A percentile compares a stretch with the other conserved stretches of the same genome.
phyloP scores from a whole-genome alignment of 2,329 filamentous ascomycete species.

The Venturia nashicola region DNA sequence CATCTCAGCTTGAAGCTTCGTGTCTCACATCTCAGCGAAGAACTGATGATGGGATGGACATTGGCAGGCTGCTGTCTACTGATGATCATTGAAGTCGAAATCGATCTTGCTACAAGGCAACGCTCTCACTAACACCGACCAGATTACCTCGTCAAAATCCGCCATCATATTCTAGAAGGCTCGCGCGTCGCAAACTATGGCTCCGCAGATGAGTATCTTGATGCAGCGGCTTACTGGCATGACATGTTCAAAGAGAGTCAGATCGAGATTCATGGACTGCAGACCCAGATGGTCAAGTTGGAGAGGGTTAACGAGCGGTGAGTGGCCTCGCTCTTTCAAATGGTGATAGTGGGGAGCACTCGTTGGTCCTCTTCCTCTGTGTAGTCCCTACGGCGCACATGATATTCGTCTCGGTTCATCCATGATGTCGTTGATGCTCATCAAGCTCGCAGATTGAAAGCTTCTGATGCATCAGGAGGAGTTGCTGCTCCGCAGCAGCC shows the following conservation, averaged over 20 bases:
- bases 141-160: conserved; percentile 4
- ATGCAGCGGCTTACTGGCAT: conserved; percentile 4
- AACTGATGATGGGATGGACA: no score
- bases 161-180: neutral
- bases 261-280: neutral
- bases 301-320: neutral
- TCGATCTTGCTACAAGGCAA: no score
- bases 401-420: no score
- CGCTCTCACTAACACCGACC: no score
- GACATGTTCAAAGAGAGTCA: neutral
- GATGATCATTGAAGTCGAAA: no score
- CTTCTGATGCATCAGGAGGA: neutral
- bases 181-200: neutral
- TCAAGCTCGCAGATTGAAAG: neutral
- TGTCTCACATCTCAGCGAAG: no score
- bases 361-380: no score
- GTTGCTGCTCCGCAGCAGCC: neutral
- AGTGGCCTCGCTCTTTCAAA: neutral
- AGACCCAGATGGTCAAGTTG: neutral
- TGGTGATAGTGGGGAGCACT: no score
- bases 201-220: neutral
- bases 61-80: no score
- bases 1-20: no score
- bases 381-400: no score
- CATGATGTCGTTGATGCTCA: neutral